Percentiles rank a stretch among this genome's conserved stretches.
These are phyloP conservation scores for Ophidiomyces ophidiicola DNA, from an alignment of 2,329 filamentous ascomycete genomes.

Conservation along the genomic window DNA sequence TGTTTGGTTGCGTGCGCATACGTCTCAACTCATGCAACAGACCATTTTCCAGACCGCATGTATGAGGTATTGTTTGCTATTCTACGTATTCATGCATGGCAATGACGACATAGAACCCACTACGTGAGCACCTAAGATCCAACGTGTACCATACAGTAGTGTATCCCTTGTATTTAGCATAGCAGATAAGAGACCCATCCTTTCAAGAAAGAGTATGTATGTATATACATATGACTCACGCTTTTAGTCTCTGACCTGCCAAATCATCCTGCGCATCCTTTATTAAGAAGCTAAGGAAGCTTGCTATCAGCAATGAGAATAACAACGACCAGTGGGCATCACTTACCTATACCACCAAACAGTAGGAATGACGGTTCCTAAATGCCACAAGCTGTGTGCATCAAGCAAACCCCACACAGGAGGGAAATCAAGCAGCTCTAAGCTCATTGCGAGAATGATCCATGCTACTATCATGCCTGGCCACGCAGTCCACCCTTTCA, in stretches of 20 bases:
- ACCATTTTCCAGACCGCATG: too few relatives aligned
- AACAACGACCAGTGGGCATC: background rate
- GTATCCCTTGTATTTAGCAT: background rate
- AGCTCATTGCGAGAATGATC: slow-evolving; percentile 85
- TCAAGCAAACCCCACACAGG: slow-evolving; percentile 72
- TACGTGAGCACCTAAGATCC: too few relatives aligned
- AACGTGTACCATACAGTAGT: too few relatives aligned
- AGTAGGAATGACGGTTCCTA: slow-evolving; percentile 79
- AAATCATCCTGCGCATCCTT: slow-evolving; percentile 78
- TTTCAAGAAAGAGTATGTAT: too few relatives aligned
- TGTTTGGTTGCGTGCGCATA: background rate
- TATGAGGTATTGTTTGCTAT: too few relatives aligned
- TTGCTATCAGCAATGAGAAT: slow-evolving; percentile 3
- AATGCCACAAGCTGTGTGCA: slow-evolving; percentile 91
- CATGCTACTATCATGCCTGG: slow-evolving; percentile 83
- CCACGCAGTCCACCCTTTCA: slow-evolving; percentile 71
- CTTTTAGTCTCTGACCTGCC: slow-evolving; percentile 59
- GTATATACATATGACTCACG: too few relatives aligned
- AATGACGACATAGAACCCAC: too few relatives aligned
- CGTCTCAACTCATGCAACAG: too few relatives aligned
- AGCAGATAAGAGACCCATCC: background rate
- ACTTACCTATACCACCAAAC: slow-evolving; percentile 91
- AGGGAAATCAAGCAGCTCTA: slow-evolving; percentile 89
- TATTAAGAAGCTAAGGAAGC: slow-evolving; percentile 57
- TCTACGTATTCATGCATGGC: too few relatives aligned